phyloP scores from a whole-genome alignment of 2,329 filamentous ascomycete species.

The Neofusicoccum cordaticola region DNA sequence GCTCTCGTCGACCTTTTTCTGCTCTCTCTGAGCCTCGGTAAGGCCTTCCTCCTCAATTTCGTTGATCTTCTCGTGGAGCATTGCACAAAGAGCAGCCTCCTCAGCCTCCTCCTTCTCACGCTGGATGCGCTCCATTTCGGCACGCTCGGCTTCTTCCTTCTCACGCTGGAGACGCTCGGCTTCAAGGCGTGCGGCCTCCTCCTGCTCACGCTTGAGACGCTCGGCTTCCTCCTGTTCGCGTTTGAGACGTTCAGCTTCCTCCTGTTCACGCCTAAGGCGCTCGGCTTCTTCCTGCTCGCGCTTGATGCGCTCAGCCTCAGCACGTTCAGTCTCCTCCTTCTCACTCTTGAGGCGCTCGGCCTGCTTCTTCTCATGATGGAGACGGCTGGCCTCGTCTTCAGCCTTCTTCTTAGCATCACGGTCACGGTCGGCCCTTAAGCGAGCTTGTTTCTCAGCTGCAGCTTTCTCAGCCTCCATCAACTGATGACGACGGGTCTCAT shows the following conservation, averaged over 20 bases:
- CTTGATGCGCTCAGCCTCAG: not conserved
- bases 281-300: not conserved
- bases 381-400: not conserved
- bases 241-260: not conserved
- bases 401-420: not conserved
- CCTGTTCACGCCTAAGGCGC: not conserved
- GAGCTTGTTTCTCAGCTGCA: not conserved
- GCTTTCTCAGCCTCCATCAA: not conserved
- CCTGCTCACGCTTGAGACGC: not conserved
- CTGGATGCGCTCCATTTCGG: not conserved
- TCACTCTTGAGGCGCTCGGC: not conserved
- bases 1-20: not conserved
- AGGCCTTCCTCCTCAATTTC: not conserved
- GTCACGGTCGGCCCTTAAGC: not conserved
- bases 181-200: not conserved
- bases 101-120: not conserved
- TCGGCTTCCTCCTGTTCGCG: not conserved
- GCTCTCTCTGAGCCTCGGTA: not conserved
- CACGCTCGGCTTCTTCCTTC: constrained; percentile 1
- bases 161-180: not conserved
- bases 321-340: not conserved
- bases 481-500: not conserved
- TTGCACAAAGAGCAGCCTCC: not conserved
- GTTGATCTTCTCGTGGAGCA: not conserved
- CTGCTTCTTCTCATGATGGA: not conserved